Conservation (phyloP, 2,329 filamentous ascomycete genomes). For the Nigrospora osmanthi region DNA sequence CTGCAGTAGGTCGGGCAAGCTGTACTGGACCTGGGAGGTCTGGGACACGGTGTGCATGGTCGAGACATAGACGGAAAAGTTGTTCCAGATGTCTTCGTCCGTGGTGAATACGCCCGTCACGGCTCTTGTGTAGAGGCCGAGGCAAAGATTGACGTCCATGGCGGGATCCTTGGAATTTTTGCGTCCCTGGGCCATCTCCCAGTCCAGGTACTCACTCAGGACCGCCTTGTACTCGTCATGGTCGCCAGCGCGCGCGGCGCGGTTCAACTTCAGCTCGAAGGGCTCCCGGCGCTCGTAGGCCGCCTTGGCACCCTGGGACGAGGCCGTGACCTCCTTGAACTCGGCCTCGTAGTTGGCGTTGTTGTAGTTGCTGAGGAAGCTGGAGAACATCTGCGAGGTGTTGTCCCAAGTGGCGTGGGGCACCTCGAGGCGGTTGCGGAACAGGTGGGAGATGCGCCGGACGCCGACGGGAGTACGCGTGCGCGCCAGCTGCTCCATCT, state of each 20-base stretch:
- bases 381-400: constrained; percentile 68
- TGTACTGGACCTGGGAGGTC: constrained; percentile 19
- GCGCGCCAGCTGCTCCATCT: constrained; percentile 58
- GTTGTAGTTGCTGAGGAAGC: constrained; percentile 65
- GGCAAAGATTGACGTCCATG: constrained; percentile 41
- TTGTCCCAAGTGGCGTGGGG: constrained; percentile 70
- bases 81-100: constrained; percentile 72
- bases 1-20: constrained; percentile 49
- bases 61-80: constrained; percentile 71
- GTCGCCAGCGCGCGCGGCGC: constrained; percentile 49
- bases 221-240: constrained; percentile 41
- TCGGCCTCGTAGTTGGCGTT: constrained; percentile 63
- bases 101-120: constrained; percentile 62
- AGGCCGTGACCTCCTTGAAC: constrained; percentile 61
- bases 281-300: constrained; percentile 57
- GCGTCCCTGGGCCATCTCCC: constrained; percentile 63
- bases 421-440: constrained; percentile 60
- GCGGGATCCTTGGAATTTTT: constrained; percentile 41
- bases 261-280: constrained; percentile 58
- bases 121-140: constrained; percentile 72
- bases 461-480: constrained; percentile 48
- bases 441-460: constrained; percentile 60
- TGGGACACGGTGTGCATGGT: constrained; percentile 36
- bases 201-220: constrained; percentile 69
- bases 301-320: constrained; percentile 55